Base-by-base conservation (phyloP, 2,329 filamentous ascomycete species). In the Plectosphaerella plurivora region DNA sequence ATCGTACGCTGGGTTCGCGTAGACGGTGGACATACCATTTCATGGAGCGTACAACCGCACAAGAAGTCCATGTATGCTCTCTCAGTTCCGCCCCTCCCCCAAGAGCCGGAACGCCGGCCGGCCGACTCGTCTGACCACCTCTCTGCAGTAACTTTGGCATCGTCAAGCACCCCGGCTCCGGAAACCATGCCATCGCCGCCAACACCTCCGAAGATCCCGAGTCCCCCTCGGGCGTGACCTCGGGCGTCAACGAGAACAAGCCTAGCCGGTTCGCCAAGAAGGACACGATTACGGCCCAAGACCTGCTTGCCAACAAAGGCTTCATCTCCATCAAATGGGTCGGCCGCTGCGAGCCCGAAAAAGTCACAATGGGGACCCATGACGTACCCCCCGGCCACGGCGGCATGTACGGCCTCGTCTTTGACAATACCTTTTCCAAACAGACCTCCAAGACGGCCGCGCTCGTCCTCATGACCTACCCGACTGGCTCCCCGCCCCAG, bases 361-460 rank as follows among this genome's bases (percentile, higher is more conserved):
- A 94, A 73, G 91, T 97, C 49, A 89, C 90, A 18, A 91, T 93
- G 69, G 94, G 93, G 33, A 94, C 87, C 18, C 90, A 91, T 66
- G 88, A 96, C 65, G 89, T 97, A 22, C 75, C 76, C 1, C 63
- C 75, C 8, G 84, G 84, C 35, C 84, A 94, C 57, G 89, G 86
- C 22, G 94, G 94, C 64, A 97, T 96, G 83, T 99, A 96, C 67
- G 94, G 92, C 52, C 77, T 99, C 55, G 91, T 97, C 33, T 96
- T 99, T 65, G 94, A 99, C 81, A 99, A 99, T 66, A 99, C 94
- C 25, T 99, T 99, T 68, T 96, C 92, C 55, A 97, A 97, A 73
- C 89, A 87, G 68, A 87, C 89, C 42, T 94, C 92, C 50, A 99
- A 99, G 73, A 96, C 88, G 28, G 91, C 91, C 18, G 97, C 93